Evolutionary conservation across 352 stramenopile genomes (phyloP), one percentile per base, ranked within the genome.

Genomic region (Pythium folliculosum): DNA sequence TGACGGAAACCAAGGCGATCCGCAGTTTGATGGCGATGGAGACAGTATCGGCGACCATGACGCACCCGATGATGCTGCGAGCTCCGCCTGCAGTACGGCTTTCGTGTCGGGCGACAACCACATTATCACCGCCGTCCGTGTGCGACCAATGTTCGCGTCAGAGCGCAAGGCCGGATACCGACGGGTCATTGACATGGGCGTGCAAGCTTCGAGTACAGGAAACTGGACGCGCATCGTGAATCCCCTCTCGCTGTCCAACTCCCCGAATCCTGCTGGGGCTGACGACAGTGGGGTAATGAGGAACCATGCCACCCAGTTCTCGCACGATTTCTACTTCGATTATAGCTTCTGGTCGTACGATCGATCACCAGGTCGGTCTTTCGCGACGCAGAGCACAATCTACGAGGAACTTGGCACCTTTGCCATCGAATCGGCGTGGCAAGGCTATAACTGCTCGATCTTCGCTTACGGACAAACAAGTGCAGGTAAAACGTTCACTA

Each of bases 331-430:
- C 49, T 67, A 73, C 35, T 92, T 90, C 37, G 81, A 94, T 62
- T 72, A 82, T 60, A 88, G 66, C 30, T 92, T 87, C 50, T 92
- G 86, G 86, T 90, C 84, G n/a, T 88, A 80, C 27, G 77, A 86
- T 60, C 72, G 71, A 35, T 70, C 71, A 0, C 45, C 65, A 10
- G 71, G 44, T 1, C 74, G 67, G 1, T 55, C 72, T n/a, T 64
- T 75, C 38, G 81, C 83, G 9, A 80, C 71, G 3, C 84, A 95
- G 55, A 72, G 61, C 21, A 66, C 53, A 14, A 74, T 95, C 8
- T 93, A 90, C 56, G 77, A 89, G 21, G 63, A 80, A 17, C 62
- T 95, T 0, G 85, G 85, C 0, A 68, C 73, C 5, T 73, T 87
- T 12, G 80, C 78, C 10, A 77, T 93, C 25, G 70, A 87, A 30